These are phyloP conservation scores for Ceraceosorus guamensis DNA, from an alignment of 1,284 basidiomycete genomes.

Conservation along the genomic window DNA sequence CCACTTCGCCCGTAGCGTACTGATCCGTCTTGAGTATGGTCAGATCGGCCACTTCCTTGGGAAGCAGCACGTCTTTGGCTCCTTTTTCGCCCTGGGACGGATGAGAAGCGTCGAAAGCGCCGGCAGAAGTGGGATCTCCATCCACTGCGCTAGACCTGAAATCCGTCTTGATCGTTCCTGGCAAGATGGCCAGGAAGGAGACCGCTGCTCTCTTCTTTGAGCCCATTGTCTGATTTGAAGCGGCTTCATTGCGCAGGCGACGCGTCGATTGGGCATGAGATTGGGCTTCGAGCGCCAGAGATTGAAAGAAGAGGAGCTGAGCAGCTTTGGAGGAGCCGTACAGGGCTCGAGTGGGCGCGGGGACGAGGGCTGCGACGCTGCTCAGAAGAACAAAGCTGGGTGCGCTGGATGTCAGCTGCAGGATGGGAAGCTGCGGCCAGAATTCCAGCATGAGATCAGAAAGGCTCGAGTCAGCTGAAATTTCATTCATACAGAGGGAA, in stretches of 20 bases:
- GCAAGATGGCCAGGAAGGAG: constrained; percentile 35
- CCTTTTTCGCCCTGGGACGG: constrained; percentile 21
- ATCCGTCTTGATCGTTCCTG: constrained; percentile 40
- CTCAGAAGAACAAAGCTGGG: constrained; percentile 75
- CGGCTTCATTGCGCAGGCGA: too few species aligned
- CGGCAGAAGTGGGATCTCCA: constrained; percentile 8
- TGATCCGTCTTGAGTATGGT: constrained; percentile 30
- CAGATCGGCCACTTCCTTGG: constrained; percentile 20
- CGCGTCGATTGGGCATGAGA: constrained; percentile 26
- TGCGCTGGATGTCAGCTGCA: constrained; percentile 61
- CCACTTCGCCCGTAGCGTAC: constrained; percentile 17
- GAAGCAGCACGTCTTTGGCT: constrained; percentile 15
- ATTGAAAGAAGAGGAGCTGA: constrained; percentile 68
- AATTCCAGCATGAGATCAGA: background rate
- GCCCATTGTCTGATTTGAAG: too few species aligned
- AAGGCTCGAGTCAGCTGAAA: too few species aligned
- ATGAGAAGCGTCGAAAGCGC: constrained; percentile 16
- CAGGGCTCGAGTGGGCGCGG: constrained; percentile 74
- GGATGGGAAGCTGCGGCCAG: constrained; percentile 62
- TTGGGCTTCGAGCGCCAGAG: constrained; percentile 64
- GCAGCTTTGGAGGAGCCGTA: constrained; percentile 80
- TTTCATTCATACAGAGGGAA: too few species aligned
- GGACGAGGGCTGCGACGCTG: constrained; percentile 69
- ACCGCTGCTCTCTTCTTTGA: constrained; percentile 18
- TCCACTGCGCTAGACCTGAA: constrained; percentile 41